phyloP scores from a whole-genome alignment of 2,329 filamentous ascomycete genomes.

The Bipolaris sorokiniana region DNA sequence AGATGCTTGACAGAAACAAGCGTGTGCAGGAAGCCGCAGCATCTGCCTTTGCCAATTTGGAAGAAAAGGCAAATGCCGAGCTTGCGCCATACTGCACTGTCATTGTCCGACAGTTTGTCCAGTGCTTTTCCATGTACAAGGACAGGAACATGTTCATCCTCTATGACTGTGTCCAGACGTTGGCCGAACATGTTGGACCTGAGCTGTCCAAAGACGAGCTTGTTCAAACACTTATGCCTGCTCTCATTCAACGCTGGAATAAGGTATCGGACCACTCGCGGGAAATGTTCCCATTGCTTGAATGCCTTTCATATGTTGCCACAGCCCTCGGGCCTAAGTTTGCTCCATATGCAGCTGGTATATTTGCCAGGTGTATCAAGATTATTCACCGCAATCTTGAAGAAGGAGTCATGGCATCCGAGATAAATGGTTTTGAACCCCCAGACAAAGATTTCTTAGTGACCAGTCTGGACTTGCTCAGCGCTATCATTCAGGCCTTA shows the following conservation, averaged over 20 bases:
- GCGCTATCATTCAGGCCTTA: constrained; percentile 90
- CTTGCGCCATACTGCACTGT: constrained; percentile 85
- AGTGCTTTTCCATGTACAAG: constrained; percentile 94
- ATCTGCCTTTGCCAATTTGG: constrained; percentile 93
- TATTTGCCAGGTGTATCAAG: constrained; percentile 86
- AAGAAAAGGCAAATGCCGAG: constrained; percentile 85
- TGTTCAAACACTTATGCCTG: constrained; percentile 89
- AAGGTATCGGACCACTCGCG: constrained; percentile 85
- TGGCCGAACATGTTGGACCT: constrained; percentile 88
- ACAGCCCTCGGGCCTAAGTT: constrained; percentile 83
- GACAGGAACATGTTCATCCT: constrained; percentile 99
- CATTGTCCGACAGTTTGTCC: constrained; percentile 90
- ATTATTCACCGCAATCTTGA: constrained; percentile 93
- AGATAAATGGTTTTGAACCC: constrained; percentile 71
- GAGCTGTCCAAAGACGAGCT: constrained; percentile 80
- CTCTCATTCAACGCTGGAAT: constrained; percentile 86
- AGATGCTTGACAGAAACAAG: constrained; percentile 98
- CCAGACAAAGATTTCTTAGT: constrained; percentile 98
- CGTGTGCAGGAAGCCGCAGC: constrained; percentile 96
- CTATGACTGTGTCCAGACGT: constrained; percentile 96
- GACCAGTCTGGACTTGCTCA: constrained; percentile 90
- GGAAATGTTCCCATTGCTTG: constrained; percentile 93
- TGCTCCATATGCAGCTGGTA: constrained; percentile 80
- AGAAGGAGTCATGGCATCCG: constrained; percentile 72
- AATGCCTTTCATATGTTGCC: constrained; percentile 93